phyloP scores from a whole-genome alignment of 345 rosid species.

The Viola odorata region DNA sequence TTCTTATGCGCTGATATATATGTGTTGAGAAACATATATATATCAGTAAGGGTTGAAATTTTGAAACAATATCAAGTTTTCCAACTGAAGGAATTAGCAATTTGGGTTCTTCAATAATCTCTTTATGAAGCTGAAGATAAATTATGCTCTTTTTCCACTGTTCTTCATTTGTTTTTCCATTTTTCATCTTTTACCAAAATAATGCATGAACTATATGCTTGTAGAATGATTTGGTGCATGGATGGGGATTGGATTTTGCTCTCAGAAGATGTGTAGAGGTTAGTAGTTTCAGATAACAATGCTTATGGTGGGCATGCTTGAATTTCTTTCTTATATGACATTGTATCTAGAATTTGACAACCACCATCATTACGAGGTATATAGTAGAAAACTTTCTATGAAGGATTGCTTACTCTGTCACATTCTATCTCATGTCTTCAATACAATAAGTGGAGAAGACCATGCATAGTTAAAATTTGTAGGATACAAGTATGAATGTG shows the following conservation, averaged over 20 bases:
- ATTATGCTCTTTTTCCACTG: too few species aligned
- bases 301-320: neutral
- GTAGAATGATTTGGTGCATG: conserved; percentile 35
- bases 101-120: too few species aligned
- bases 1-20: neutral
- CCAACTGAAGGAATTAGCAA: too few species aligned
- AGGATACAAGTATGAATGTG: neutral
- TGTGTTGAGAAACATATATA: neutral
- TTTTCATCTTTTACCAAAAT: conserved; percentile 6
- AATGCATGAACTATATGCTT: conserved; percentile 14
- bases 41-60: neutral
- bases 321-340: neutral
- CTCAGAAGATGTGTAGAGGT: conserved; percentile 35
- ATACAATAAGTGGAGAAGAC: neutral
- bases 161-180: neutral
- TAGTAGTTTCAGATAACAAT: neutral
- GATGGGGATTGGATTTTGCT: conserved; percentile 36
- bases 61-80: neutral
- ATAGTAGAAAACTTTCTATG: neutral
- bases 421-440: neutral
- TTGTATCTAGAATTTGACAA: neutral
- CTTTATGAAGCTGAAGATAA: too few species aligned
- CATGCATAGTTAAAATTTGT: too few species aligned
- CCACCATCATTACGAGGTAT: neutral
- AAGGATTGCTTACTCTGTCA: neutral